Percentiles rank a stretch among this genome's conserved stretches.
These are phyloP conservation scores for Mortierella antarctica DNA, from an alignment of 192 early-diverging fungal species.

Conservation along the genomic window DNA sequence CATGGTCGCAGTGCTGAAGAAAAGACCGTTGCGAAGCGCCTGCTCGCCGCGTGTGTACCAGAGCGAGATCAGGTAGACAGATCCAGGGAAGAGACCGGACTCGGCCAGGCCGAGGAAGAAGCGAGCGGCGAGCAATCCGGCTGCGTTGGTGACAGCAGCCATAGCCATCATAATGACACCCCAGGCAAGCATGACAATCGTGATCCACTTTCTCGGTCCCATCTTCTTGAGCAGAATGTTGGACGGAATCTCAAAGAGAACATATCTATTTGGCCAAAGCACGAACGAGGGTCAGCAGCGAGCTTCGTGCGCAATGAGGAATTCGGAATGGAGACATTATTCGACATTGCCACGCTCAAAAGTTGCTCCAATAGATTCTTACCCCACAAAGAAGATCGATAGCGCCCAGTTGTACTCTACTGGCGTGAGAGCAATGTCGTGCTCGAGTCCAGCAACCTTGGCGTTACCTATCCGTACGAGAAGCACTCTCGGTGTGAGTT, in stretches of 20 bases:
- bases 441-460: conserved; percentile 62
- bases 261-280: conserved; percentile 52
- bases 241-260: conserved; percentile 80
- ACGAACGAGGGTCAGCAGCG: not conserved
- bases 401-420: conserved; percentile 69
- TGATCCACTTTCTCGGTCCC: conserved; percentile 68
- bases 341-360: conserved; percentile 1
- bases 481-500: not conserved
- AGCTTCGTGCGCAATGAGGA: not conserved
- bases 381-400: conserved; percentile 77
- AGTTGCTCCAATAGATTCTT: conserved; percentile 33
- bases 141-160: conserved; percentile 56
- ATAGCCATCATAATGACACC: conserved; percentile 63
- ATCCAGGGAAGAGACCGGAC: conserved; percentile 69
- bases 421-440: conserved; percentile 55
- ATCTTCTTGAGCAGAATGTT: conserved; percentile 72
- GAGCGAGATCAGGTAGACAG: conserved; percentile 63
- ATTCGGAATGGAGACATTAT: conserved; percentile 1
- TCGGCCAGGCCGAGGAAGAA: conserved; percentile 72
- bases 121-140: conserved; percentile 59
- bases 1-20: conserved; percentile 63
- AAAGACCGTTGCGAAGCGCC: conserved; percentile 63
- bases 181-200: conserved; percentile 68
- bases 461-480: conserved; percentile 60
- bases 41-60: conserved; percentile 71